phyloP scores from a whole-genome alignment of 352 stramenopile species.

The Pythium utonaiense region DNA sequence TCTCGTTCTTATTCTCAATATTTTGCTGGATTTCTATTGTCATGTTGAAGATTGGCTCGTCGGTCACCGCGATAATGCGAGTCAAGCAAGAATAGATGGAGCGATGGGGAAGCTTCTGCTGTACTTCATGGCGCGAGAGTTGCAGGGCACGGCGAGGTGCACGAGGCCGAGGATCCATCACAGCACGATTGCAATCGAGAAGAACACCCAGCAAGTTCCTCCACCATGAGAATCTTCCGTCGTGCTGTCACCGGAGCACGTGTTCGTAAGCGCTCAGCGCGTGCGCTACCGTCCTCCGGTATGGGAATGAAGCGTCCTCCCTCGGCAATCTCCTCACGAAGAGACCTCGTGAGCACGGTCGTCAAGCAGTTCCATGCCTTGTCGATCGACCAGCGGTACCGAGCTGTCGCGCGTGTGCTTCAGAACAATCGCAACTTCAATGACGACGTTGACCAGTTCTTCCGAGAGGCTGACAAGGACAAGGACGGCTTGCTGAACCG shows the following conservation, averaged over 20 bases:
- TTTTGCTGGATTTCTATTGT: not conserved
- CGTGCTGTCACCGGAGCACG: constrained; percentile 15
- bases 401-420: constrained; percentile 46
- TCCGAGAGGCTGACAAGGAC: constrained; percentile 68
- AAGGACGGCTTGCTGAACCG: constrained; percentile 58
- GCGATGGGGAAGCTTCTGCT: not conserved
- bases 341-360: constrained; percentile 34
- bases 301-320: constrained; percentile 19
- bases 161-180: not conserved
- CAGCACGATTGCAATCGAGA: not conserved
- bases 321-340: not conserved
- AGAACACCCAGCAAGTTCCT: not conserved
- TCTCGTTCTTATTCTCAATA: not conserved
- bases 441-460: constrained; percentile 64
- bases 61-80: too few relatives aligned
- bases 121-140: not conserved
- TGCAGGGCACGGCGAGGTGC: not conserved
- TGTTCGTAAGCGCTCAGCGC: constrained; percentile 19
- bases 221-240: constrained; percentile 24
- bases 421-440: constrained; percentile 35
- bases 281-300: constrained; percentile 1
- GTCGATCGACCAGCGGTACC: constrained; percentile 52
- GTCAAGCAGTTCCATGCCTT: constrained; percentile 61
- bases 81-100: not conserved
- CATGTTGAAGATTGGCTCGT: not conserved